Evolutionary conservation across 208 protist species (phyloP).

Genomic region (Leishmania amazonensis): DNA sequence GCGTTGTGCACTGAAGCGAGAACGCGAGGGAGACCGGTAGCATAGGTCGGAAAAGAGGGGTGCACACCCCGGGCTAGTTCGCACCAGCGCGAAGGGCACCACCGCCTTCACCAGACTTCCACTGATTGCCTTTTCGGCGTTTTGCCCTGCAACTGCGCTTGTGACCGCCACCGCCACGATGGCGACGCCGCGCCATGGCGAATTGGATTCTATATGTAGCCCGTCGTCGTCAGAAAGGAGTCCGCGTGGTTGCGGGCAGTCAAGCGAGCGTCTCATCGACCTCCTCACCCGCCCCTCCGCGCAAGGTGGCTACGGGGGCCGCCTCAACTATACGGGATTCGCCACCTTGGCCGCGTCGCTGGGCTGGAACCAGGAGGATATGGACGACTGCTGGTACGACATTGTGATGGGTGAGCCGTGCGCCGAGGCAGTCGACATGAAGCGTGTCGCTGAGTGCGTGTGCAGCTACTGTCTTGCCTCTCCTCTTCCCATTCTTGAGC

Average conservation of each 20-base stretch:
- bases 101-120: neutral
- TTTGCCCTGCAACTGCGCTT: too few species aligned
- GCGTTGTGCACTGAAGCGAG: neutral
- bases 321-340: slow-evolving; percentile 58
- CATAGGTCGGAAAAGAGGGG: neutral
- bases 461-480: slow-evolving; percentile 43
- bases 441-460: slow-evolving; percentile 50
- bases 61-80: too few species aligned
- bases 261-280: slow-evolving; percentile 26
- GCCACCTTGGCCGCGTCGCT: slow-evolving; percentile 35
- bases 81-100: neutral
- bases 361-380: slow-evolving; percentile 57
- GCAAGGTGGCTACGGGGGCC: slow-evolving; percentile 58
- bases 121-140: neutral
- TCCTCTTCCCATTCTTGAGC: slow-evolving; percentile 18
- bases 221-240: slow-evolving; percentile 9
- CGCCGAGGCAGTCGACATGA: slow-evolving; percentile 43
- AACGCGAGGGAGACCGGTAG: neutral
- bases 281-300: slow-evolving; percentile 42
- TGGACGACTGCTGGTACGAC: slow-evolving; percentile 88
- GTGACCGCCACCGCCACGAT: neutral
- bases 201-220: slow-evolving; percentile 16
- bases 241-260: neutral
- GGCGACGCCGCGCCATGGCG: neutral
- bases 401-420: slow-evolving; percentile 55